Base-by-base conservation (phyloP, 1,284 basidiomycete genomes). In the Ceratobasidium theobromae region DNA sequence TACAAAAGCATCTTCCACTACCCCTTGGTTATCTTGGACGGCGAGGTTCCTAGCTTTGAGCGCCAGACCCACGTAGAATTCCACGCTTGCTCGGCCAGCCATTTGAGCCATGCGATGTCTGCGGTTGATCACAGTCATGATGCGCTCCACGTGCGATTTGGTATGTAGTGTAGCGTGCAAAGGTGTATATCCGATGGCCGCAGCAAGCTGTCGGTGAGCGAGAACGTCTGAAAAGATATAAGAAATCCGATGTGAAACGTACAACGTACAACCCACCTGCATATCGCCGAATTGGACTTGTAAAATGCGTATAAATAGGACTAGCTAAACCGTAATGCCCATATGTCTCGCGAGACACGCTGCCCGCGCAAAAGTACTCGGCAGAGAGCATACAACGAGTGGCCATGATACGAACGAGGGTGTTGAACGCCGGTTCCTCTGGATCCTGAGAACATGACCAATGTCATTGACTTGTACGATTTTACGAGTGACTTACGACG, bases 271-370 rank as follows among this genome's bases (percentile, higher is more conserved):
- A 28, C 77, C 79, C 80, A 86, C 97, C 96, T 43, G 94, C 93
- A 74, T 95, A 97, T 68, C 95, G 86, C 69, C 94, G 82, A 71
- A 97, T 97, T 0, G 95, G 94, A 74, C 92, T 91, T 1, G 96
- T 98, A 76, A 99, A 99, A 76, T 99, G 97, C 0, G 97, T 99
- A 77, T 99, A 99, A 71, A 99, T 99, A 0, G 89, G 86, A 72
- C 87, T 95, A 0, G 97, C 97, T 18, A 99, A 84, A 64, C 97
- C 97, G 75, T 99, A 99, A 77, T 99, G 97, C 1, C 91, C 89
- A 75, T 98, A 99, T 0, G 93, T 89, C 72, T 98, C 95, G 67
- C 89, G 86, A 0, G 89, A 86, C 3, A 98, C 94, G 71, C 91
- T 94, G 8, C 97, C 97, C 0, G 95, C 91, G 74, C 93, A 95